Percentiles rank a stretch among this genome's conserved stretches.
Evolutionary conservation across 495 filamentous ascomycete genomes (phyloP).

Genomic region (Jackrogersella minutella): DNA sequence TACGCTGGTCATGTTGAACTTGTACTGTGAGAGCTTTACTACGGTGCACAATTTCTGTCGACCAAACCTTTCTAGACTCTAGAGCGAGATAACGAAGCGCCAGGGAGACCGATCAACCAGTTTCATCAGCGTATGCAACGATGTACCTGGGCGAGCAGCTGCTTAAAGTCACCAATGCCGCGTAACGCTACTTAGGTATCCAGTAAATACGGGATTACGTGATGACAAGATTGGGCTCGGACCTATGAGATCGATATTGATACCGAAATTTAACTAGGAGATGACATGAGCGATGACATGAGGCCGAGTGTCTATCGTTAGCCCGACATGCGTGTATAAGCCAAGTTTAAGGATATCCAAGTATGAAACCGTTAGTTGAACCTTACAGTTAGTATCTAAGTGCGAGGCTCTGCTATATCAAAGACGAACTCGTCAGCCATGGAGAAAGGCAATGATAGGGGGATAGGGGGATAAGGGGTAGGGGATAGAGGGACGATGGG

Average conservation of each 20-base stretch:
- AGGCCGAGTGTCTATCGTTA: too few species aligned
- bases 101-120: slow-evolving; percentile 14
- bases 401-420: slow-evolving; percentile 27
- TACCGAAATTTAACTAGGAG: not conserved
- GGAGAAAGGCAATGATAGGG: not conserved
- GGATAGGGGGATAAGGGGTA: not conserved
- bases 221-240: not conserved
- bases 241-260: not conserved
- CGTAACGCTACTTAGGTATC: slow-evolving; percentile 26
- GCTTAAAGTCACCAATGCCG: slow-evolving; percentile 12
- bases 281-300: too few species aligned
- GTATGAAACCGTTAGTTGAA: not conserved
- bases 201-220: not conserved
- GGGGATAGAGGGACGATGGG: not conserved
- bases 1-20: slow-evolving; percentile 13
- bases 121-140: slow-evolving; percentile 20
- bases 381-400: not conserved
- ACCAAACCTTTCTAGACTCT: not conserved
- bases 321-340: too few species aligned
- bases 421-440: slow-evolving; percentile 10
- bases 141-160: too few species aligned
- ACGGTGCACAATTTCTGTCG: not conserved
- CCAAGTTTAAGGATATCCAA: not conserved
- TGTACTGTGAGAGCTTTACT: slow-evolving; percentile 16
- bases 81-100: slow-evolving; percentile 34